Evolutionary conservation across 2,329 filamentous ascomycete species (phyloP).

Genomic region (Claviceps monticola): DNA sequence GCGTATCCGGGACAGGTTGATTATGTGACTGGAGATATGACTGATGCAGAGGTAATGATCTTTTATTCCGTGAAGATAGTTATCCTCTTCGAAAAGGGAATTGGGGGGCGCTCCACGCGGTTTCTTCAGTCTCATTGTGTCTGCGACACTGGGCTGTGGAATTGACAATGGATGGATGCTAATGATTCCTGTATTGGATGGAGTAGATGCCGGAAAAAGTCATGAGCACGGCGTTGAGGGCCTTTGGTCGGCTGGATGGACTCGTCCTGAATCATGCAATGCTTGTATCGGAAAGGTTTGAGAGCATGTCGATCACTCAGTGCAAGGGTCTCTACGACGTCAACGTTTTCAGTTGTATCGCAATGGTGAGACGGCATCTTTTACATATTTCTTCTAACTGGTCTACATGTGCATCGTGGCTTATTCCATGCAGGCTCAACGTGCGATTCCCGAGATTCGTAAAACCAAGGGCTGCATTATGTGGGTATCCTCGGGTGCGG

Average conservation of each 20-base stretch:
- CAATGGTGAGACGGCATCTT: slow-evolving; percentile 33
- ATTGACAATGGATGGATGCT: not conserved
- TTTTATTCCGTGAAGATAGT: not conserved
- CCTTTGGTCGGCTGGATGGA: slow-evolving; percentile 64
- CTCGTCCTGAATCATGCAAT: slow-evolving; percentile 81
- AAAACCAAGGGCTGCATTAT: slow-evolving; percentile 57
- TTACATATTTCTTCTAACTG: not conserved
- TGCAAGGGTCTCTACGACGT: slow-evolving; percentile 68
- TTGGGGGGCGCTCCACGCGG: no score
- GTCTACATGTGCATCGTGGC: not conserved
- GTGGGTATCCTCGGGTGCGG: slow-evolving; percentile 69
- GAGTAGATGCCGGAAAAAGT: slow-evolving; percentile 43
- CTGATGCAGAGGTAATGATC: slow-evolving; percentile 31
- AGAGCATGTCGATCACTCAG: slow-evolving; percentile 51
- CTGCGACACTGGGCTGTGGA: no score
- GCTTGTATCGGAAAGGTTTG: slow-evolving; percentile 62
- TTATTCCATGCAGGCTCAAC: slow-evolving; percentile 43
- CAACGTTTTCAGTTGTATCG: slow-evolving; percentile 76
- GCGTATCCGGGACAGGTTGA: slow-evolving; percentile 39
- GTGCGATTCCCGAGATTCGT: slow-evolving; percentile 55
- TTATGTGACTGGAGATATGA: slow-evolving; percentile 41
- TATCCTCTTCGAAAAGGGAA: no score
- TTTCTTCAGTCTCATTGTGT: no score
- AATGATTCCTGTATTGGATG: not conserved
- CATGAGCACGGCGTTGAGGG: slow-evolving; percentile 48